Evolutionary conservation across 352 stramenopile genomes (phyloP).

Genomic region (Globisporangium carolinianum): DNA sequence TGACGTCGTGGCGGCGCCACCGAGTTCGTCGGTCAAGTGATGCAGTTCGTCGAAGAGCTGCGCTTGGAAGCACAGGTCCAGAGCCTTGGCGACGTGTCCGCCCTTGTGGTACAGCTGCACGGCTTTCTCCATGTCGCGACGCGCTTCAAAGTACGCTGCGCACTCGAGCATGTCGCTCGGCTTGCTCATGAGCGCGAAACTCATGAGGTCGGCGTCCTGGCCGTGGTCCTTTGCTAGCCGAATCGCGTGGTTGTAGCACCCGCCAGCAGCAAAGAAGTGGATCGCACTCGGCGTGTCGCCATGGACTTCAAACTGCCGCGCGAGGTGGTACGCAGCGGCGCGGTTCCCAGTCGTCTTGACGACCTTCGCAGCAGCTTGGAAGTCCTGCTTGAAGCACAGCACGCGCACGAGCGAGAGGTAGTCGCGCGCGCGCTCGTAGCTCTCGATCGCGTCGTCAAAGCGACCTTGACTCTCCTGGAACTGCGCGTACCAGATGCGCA

Average conservation of each 20-base stretch:
- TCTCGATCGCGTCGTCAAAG: slow-evolving; percentile 82
- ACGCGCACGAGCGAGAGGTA: slow-evolving; percentile 89
- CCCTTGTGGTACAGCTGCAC: slow-evolving; percentile 93
- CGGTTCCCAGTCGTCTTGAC: slow-evolving; percentile 73
- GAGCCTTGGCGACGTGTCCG: slow-evolving; percentile 85
- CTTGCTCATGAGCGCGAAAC: slow-evolving; percentile 87
- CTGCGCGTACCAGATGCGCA: slow-evolving; percentile 92
- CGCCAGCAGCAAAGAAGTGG: slow-evolving; percentile 84
- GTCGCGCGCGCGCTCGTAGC: slow-evolving; percentile 85
- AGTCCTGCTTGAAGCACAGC: slow-evolving; percentile 88
- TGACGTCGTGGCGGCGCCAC: slow-evolving; percentile 46
- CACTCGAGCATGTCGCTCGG: slow-evolving; percentile 86
- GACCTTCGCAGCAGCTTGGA: slow-evolving; percentile 76
- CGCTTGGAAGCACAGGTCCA: slow-evolving; percentile 91
- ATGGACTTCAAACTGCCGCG: slow-evolving; percentile 78
- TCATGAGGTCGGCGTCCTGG: slow-evolving; percentile 89
- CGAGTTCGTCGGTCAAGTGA: slow-evolving; percentile 80
- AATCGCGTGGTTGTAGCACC: slow-evolving; percentile 93
- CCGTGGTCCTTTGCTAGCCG: slow-evolving; percentile 86
- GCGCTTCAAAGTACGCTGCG: slow-evolving; percentile 89
- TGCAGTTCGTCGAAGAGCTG: slow-evolving; percentile 86
- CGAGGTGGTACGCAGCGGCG: slow-evolving; percentile 81
- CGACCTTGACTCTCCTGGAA: slow-evolving; percentile 90
- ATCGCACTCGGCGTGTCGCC: slow-evolving; percentile 86
- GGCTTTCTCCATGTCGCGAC: slow-evolving; percentile 91